phyloP scores from a whole-genome alignment of 106 monocot species.

The Acorus gramineus region DNA sequence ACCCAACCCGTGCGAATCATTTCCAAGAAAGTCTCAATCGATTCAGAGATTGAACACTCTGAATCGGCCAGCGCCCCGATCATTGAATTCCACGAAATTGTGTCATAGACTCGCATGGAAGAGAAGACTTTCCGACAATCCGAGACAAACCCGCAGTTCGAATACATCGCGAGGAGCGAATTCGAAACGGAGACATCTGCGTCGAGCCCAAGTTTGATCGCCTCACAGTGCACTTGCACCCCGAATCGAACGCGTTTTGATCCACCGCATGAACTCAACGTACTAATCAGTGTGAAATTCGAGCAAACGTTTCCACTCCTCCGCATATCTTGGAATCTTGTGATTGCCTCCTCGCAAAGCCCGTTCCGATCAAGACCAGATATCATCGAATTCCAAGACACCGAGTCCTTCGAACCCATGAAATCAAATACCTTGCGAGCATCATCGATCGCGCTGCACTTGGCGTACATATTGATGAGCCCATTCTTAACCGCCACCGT shows the following conservation, averaged over 20 bases:
- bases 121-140: constrained; percentile 57
- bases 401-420: constrained; percentile 44
- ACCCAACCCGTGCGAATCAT: constrained; percentile 59
- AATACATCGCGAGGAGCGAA: constrained; percentile 63
- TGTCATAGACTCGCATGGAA: constrained; percentile 47
- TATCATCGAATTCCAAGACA: constrained; percentile 83
- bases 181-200: constrained; percentile 72
- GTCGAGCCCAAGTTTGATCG: constrained; percentile 61
- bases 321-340: constrained; percentile 37
- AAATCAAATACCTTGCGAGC: constrained; percentile 44
- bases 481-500: constrained; percentile 53
- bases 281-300: constrained; percentile 58
- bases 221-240: constrained; percentile 39
- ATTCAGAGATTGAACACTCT: constrained; percentile 20
- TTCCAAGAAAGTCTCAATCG: constrained; percentile 30
- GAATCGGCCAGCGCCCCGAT: constrained; percentile 51
- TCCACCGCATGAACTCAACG: constrained; percentile 53
- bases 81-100: constrained; percentile 87
- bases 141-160: constrained; percentile 33
- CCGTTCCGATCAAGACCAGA: constrained; percentile 75
- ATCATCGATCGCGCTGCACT: constrained; percentile 57
- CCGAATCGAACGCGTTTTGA: constrained; percentile 31
- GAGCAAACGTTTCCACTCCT: constrained; percentile 25
- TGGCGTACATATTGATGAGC: constrained; percentile 78
- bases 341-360: constrained; percentile 36